These are phyloP conservation scores for Linum tenue DNA, from an alignment of 345 rosid species.

Conservation along the genomic window DNA sequence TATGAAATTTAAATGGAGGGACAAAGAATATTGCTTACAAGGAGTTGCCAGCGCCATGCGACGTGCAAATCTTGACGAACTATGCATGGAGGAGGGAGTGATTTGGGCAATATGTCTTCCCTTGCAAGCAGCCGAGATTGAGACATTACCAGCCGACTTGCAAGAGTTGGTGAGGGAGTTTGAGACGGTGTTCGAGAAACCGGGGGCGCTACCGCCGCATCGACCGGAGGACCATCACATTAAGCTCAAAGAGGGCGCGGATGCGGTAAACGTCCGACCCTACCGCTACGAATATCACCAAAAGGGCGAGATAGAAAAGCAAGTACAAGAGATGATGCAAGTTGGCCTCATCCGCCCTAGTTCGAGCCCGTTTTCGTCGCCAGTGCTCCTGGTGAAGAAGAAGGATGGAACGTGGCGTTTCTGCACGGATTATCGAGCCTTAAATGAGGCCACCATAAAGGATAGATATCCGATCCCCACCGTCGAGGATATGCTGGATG, in stretches of 20 bases:
- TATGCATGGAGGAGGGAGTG: no score
- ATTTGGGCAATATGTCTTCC: background rate
- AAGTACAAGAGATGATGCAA: background rate
- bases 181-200: background rate
- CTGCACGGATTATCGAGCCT: no score
- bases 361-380: background rate
- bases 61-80: no score
- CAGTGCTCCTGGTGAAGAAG: background rate
- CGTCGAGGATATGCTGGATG: background rate
- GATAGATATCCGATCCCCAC: background rate
- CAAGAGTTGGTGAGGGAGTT: background rate
- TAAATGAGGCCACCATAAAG: background rate
- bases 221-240: background rate
- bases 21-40: background rate
- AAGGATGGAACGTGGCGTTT: no score
- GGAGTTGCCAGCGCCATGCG: background rate
- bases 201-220: background rate
- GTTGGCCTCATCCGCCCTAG: background rate
- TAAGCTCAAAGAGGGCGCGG: background rate
- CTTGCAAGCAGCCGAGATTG: no score
- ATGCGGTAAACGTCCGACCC: background rate
- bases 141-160: background rate
- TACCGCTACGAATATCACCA: background rate
- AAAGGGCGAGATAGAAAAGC: background rate
- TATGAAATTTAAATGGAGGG: background rate